Evolutionary conservation across 2,329 filamentous ascomycete genomes (phyloP), one percentile per base, ranked within the genome.

Genomic region (Paracoccidioides brasiliensis): DNA sequence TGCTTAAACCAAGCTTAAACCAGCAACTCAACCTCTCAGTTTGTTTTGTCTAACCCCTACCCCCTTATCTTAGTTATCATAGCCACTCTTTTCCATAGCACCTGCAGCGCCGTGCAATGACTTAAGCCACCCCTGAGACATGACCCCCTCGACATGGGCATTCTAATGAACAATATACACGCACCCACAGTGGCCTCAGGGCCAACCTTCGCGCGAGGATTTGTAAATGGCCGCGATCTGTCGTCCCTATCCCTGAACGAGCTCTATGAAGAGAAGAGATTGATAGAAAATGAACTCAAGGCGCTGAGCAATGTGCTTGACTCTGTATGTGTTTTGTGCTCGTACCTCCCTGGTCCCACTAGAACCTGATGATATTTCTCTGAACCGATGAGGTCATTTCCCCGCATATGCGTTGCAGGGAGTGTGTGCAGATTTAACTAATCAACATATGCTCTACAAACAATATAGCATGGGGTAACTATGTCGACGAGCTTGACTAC

Each of bases 401-500:
- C 22, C 22, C 22, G 22, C 22, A 22, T 22, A 22, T 22, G 22
- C 22, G 22, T 22, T 22, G 22, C 22, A 22, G 22, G 45, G 9
- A 48, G 30, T 33, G 8, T 12, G 12, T 6, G 28, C 12, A 12
- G 22, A 22, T 22, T 12, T 48, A 33, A 9, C 45, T 48, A 37
- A 48, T 35, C 32, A 37, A 33, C 3, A 48, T 52, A 14, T 50
- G n/a, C 52, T 56, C 45, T 33, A 52, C 40, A 41, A 44, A 44
- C n/a, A 5, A 30, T 61, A n/a, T 64, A 96, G 90, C 91, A 97
- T 76, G 84, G 86, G 46, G 91, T 95, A 54, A 84, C 86, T 64
- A 98, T 98, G 93, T 84, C 85, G 64, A 96, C 93, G 6, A 78
- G 82, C 56, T 80, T 98, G 42, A 82, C 89, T 30, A 96, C 91